Evolutionary conservation across 805 yeast species (phyloP), one percentile per base, ranked within the genome.

Genomic region (Komagataella kurtzmanii): DNA sequence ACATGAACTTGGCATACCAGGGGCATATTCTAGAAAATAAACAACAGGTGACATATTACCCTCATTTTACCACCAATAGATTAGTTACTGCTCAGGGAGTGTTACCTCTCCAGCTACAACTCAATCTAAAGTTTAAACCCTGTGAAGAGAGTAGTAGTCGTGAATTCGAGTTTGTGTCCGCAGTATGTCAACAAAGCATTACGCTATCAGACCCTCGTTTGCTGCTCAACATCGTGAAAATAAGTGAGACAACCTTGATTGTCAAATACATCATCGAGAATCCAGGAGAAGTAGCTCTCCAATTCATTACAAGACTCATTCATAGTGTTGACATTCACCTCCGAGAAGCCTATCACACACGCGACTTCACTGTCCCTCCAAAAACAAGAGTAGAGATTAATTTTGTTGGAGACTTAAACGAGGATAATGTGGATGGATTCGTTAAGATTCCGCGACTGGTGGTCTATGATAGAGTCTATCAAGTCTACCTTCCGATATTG

Each of bases 171-270:
- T 50, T 36, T 44, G 18, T 10, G 24, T 19, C 47, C 5, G 19
- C 65, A 7, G 65, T 74, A 10, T 75, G 81, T 73, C 79, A 78
- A 50, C 68, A 81, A 2, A 63, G 71, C 1, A 59, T 85, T 17
- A 86, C 90, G 2, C 69, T 82, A 49, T 70, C 80, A 52, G 91
- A 85, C 59, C 91, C 93, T 3, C 64, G 93, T 50, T 80, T 82
- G 2, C 62, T 85, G 36, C 69, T 83, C 3, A 65, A 63, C n/a
- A 60, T 70, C 3, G 43, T 45, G 12, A 61, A 54, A 45, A 56
- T 54, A 1, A 54, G 59, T 47, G 57, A 57, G 36, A 54, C 55
- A 10, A 17, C 55, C 36, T 59, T 56, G 30, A 63, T 60, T 46
- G 61, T 79, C 47, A 68, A 60, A 12, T 86, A 77, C 60, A 70